phyloP scores from a whole-genome alignment of 1,284 basidiomycete genomes.

The Porodaedalea pini region DNA sequence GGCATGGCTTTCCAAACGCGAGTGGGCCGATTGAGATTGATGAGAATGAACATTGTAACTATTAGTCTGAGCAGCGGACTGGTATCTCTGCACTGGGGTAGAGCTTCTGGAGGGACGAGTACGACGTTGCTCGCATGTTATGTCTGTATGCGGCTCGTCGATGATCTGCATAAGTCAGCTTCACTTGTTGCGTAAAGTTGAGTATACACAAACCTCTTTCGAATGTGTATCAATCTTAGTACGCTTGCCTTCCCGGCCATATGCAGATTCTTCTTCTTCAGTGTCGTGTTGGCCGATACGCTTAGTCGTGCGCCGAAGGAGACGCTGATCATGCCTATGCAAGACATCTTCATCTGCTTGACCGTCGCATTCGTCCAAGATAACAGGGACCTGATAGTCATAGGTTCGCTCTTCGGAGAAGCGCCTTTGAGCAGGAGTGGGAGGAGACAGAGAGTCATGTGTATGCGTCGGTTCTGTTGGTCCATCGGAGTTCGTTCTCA shows the following conservation, averaged over 20 bases:
- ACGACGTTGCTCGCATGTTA: not conserved
- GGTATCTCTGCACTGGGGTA: constrained; percentile 2
- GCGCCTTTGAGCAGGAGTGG: not conserved
- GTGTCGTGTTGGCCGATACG: constrained; percentile 7
- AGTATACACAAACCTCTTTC: constrained; percentile 11
- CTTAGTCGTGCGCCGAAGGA: constrained; percentile 13
- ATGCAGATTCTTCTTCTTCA: not conserved
- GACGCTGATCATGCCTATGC: constrained; percentile 4
- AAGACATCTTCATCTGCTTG: not conserved
- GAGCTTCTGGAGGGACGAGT: not conserved
- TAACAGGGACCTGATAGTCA: constrained; percentile 9
- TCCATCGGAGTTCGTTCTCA: not conserved
- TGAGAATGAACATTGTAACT: not conserved
- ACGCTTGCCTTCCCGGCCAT: constrained; percentile 12
- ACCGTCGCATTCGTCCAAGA: not conserved
- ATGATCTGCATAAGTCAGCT: not conserved
- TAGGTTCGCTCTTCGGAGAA: not conserved
- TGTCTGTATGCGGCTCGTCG: not conserved
- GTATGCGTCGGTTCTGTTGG: constrained; percentile 7
- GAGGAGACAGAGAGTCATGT: constrained; percentile 10
- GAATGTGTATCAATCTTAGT: constrained; percentile 8
- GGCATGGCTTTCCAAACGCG: not conserved
- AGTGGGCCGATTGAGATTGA: constrained; percentile 3
- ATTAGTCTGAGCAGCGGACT: not conserved
- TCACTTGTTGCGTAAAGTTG: too few relatives aligned